These are phyloP conservation scores for Spathaspora gorwiae DNA, from an alignment of 805 yeast genomes.

Conservation along the genomic window DNA sequence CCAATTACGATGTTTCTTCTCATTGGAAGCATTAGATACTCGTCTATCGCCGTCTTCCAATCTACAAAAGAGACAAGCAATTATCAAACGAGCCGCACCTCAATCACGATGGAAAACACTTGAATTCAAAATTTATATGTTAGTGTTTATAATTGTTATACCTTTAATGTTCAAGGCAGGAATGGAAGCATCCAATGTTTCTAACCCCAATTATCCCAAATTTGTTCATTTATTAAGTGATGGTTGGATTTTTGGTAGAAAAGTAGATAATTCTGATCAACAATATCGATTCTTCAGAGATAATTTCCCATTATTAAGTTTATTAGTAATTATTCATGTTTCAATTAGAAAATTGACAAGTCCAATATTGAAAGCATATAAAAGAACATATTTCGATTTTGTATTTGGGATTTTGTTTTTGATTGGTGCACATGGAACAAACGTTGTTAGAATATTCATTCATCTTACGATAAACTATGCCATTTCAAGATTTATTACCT, in stretches of 20 bases:
- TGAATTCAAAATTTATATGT: conserved; percentile 69
- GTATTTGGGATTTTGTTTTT: conserved; percentile 66
- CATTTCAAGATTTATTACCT: conserved; percentile 38
- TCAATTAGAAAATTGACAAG: conserved; percentile 39
- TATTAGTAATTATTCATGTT: conserved; percentile 52
- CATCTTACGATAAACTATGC: conserved; percentile 54
- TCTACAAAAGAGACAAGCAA: conserved; percentile 23
- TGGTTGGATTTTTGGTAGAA: conserved; percentile 90
- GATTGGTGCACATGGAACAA: conserved; percentile 75
- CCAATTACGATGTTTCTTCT: conserved; percentile 32
- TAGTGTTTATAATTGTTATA: conserved; percentile 62
- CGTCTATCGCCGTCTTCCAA: conserved; percentile 42
- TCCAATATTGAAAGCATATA: conserved; percentile 11
- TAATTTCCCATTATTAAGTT: conserved; percentile 62
- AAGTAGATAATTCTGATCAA: conserved; percentile 86
- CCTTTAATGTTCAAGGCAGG: conserved; percentile 84
- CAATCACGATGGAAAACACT: conserved; percentile 65
- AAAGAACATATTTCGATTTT: conserved; percentile 65
- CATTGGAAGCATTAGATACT: conserved; percentile 50
- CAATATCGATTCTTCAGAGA: conserved; percentile 88
- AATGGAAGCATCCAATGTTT: conserved; percentile 69
- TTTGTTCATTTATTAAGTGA: conserved; percentile 58
- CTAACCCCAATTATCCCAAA: conserved; percentile 66
- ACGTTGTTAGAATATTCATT: conserved; percentile 53
- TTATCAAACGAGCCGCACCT: conserved; percentile 27